Evolutionary conservation across 805 yeast species (phyloP), one percentile per base, ranked within the genome.

Genomic region (Ogataea pilisensis): DNA sequence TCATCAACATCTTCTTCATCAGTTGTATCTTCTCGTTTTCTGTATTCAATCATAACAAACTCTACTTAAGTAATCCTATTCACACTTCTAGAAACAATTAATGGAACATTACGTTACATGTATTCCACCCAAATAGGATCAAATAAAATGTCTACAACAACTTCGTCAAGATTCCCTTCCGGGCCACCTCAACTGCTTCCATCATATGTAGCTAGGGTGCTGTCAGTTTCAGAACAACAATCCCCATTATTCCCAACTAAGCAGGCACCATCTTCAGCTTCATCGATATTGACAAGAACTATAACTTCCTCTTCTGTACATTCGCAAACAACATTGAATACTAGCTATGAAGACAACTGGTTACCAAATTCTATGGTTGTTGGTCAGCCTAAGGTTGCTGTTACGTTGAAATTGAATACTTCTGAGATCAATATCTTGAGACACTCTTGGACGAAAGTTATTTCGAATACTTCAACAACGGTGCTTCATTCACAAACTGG

Each of bases 391-490:
- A 57, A 46, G 29, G 41, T 39, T 16, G 53, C 51, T 28, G 50
- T 63, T 3, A 24, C 53, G 0, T 47, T 63, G 8, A 48, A 48
- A 18, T 47, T 68, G 34, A 53, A 47, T 35, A 50, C 55, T 19
- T 51, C 46, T 34, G 79, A 75, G 44, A 73, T 73, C 28, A 74
- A 69, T 8, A 53, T 68, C 19, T 57, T 75, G 26, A 55, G 74
- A 38, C 66, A 61, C 44, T 72, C 77, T 5, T 75, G 80, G 78
- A 61, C 61, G 39, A 60, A 63, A 35, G 69, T 70, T 14, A 54
- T 61, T 11, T 32, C 53, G 16, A 41, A 46, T n/a, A 38, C 48
- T 3, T 38, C 46, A n/a, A 14, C 45, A 8, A 14, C 31, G 12
- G 14, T 36, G 2, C 24, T 21, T 3, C 17, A 18, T 13, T 11